Base-by-base conservation (phyloP, 2,329 filamentous ascomycete species). In the Colletotrichum sp. region DNA sequence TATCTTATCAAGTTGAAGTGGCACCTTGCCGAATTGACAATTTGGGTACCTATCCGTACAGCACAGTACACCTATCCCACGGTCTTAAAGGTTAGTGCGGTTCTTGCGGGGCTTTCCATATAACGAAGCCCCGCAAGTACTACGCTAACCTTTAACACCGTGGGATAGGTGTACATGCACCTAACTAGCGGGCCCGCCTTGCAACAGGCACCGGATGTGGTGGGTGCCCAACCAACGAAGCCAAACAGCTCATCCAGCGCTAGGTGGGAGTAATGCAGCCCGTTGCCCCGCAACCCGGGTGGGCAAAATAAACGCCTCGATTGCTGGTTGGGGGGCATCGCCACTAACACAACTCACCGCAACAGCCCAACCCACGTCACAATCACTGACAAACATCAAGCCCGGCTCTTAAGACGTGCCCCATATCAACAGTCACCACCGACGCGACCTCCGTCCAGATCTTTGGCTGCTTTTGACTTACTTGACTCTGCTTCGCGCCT, bases 401-500 rank as follows among this genome's bases (percentile, higher is more conserved):
- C 32, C 62, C 52, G 59, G 36, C 60, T 62, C 52, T 64, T 62
- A 55, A 72, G 69, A 62, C 60, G 26, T 62, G 10, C 12, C 30
- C 49, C 72, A 55, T 70, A 71, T 75, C 66, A 69, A 60, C 28
- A 65, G 30, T 60, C 59, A 59, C 49, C 49, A 60, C 28, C 30
- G 30, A 69, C 49, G 34, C 52, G 49, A 36, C 49, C 66, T 36
- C 16, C 30, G 30, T 52, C n/a, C 26, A 15, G n/a, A 36, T 21
- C n/a, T 52, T 28, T 32, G n/a, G 26, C 9, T 84, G 85, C 2
- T 82, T 62, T 62, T 85, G 72, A 82, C 81, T 16, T 80, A 82
- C 80, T 84, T 49, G 83, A 85, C 44, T 77, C 80, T 49, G 82
- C 69, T 64, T 77, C 10, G 75, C 64, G 34, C 67, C 68, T 49